phyloP scores from a whole-genome alignment of 2,329 filamentous ascomycete genomes.

The Myriosclerotinia duriaeana region DNA sequence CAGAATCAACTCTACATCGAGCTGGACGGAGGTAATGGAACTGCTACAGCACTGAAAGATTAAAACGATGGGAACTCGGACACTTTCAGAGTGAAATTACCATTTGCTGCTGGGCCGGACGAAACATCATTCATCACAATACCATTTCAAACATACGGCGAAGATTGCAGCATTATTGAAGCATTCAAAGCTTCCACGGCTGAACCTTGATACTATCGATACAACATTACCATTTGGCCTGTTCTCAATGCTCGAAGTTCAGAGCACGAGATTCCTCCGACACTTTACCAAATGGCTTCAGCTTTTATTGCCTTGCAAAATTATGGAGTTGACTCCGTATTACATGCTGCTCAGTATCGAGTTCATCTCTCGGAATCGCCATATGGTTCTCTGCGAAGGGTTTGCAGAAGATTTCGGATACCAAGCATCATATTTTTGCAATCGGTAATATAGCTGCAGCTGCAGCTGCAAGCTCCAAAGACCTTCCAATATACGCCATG shows the following conservation, averaged over 20 bases:
- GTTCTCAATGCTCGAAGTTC: background rate
- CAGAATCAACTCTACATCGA: background rate
- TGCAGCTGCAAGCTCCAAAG: background rate
- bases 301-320: background rate
- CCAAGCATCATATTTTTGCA: background rate
- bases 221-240: conserved; percentile 31
- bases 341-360: background rate
- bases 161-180: conserved; percentile 28
- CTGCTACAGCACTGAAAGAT: background rate
- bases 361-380: conserved; percentile 2
- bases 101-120: background rate
- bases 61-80: background rate
- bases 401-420: background rate
- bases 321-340: background rate
- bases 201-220: conserved; percentile 2
- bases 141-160: conserved; percentile 17
- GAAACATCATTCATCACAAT: background rate
- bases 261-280: background rate
- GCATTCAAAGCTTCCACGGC: conserved; percentile 42
- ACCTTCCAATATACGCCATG: background rate
- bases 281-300: background rate
- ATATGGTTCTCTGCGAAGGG: background rate
- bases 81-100: conserved; percentile 1
- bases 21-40: background rate
- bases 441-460: background rate